Conservation (phyloP, 164 flowering plant species). For the Santalum album region DNA sequence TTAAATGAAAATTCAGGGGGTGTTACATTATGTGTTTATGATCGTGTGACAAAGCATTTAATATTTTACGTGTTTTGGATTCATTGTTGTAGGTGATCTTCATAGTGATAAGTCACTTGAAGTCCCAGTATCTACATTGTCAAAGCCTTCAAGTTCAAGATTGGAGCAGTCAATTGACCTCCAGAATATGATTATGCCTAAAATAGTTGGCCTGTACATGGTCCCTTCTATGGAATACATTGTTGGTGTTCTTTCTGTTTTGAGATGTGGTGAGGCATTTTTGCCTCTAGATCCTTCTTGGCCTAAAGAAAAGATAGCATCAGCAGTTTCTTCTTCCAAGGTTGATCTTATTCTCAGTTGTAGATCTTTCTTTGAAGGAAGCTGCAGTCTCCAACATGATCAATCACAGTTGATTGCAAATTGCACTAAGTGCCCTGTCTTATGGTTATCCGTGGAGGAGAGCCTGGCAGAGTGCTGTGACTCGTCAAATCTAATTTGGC, state of each 20-base stretch:
- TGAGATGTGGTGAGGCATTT: slow-evolving; percentile 83
- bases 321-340: slow-evolving; percentile 44
- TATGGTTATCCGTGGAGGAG: slow-evolving; percentile 36
- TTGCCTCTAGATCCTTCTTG: slow-evolving; percentile 81
- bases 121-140: slow-evolving; percentile 2
- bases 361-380: slow-evolving; percentile 18
- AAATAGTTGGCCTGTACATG: slow-evolving; percentile 58
- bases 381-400: slow-evolving; percentile 15
- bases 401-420: slow-evolving; percentile 37
- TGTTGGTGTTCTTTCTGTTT: slow-evolving; percentile 60
- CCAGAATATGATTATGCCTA: slow-evolving; percentile 20
- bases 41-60: too few species aligned
- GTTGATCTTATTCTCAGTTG: slow-evolving; percentile 42
- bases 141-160: background rate
- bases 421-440: slow-evolving; percentile 25
- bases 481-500: slow-evolving; percentile 26
- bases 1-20: too few species aligned
- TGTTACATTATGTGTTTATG: too few species aligned
- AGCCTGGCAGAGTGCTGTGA: slow-evolving; percentile 8
- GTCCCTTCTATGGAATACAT: slow-evolving; percentile 77
- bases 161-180: slow-evolving; percentile 7
- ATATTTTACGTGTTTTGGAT: background rate
- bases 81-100: slow-evolving; percentile 9
- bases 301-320: slow-evolving; percentile 64
- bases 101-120: slow-evolving; percentile 2